Evolutionary conservation across 169 alveolate species (phyloP).

Genomic region (Blepharisma undulans): DNA sequence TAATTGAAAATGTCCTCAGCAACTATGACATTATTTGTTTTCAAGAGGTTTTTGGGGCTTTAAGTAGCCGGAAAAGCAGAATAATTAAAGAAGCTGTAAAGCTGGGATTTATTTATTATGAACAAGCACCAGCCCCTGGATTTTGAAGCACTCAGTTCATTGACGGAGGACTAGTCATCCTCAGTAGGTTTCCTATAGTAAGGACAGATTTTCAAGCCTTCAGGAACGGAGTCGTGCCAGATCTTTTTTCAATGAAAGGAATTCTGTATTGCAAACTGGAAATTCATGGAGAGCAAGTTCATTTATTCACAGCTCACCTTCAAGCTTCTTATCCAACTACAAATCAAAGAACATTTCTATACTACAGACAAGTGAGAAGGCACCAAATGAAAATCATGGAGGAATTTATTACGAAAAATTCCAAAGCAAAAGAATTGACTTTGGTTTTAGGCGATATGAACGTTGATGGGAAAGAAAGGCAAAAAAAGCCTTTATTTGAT

Average conservation of each 20-base stretch:
- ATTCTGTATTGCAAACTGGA: slow-evolving; percentile 45
- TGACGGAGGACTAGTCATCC: slow-evolving; percentile 61
- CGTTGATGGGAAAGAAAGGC: background rate
- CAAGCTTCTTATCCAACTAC: slow-evolving; percentile 49
- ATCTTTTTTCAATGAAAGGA: slow-evolving; percentile 46
- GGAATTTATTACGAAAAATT: slow-evolving; percentile 42
- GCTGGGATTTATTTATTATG: slow-evolving; percentile 46
- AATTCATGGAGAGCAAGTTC: slow-evolving; percentile 37
- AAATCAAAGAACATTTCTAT: background rate
- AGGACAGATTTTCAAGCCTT: slow-evolving; percentile 44
- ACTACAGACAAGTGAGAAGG: slow-evolving; percentile 43
- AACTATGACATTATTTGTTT: slow-evolving; percentile 55
- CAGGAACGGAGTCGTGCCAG: slow-evolving; percentile 40
- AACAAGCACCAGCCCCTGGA: slow-evolving; percentile 43
- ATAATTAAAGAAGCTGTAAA: slow-evolving; percentile 45
- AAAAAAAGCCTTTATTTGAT: background rate
- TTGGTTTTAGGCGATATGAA: slow-evolving; percentile 30
- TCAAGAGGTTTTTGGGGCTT: slow-evolving; percentile 53
- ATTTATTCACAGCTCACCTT: slow-evolving; percentile 52
- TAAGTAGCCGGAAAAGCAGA: slow-evolving; percentile 43
- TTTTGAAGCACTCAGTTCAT: slow-evolving; percentile 42
- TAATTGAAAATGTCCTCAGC: slow-evolving; percentile 13
- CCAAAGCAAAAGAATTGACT: background rate
- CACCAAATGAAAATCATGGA: slow-evolving; percentile 43
- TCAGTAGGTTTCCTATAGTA: slow-evolving; percentile 50